Evolutionary conservation across 1,284 basidiomycete species (phyloP).

Genomic region (Ganoderma boninense): DNA sequence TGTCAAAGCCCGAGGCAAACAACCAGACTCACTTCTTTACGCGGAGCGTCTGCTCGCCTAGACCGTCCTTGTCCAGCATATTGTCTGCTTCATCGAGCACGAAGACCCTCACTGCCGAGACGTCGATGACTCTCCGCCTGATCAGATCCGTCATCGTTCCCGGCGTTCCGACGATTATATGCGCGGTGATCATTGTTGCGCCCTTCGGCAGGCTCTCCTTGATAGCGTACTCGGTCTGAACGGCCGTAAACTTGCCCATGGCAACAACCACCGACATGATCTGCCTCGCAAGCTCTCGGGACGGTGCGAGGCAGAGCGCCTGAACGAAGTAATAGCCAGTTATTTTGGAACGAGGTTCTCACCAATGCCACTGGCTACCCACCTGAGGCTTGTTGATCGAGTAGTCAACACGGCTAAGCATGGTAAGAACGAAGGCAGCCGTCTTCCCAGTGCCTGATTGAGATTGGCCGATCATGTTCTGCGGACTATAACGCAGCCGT

Average conservation of each 20-base stretch:
- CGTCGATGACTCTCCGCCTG: constrained; percentile 77
- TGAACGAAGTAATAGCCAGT: constrained; percentile 41
- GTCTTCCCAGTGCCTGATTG: constrained; percentile 99
- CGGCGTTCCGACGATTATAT: constrained; percentile 96
- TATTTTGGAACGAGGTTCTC: neutral
- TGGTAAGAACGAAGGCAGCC: constrained; percentile 97
- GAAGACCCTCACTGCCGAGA: constrained; percentile 88
- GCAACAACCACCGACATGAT: constrained; percentile 95
- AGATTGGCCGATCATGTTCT: constrained; percentile 99
- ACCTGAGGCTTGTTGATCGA: constrained; percentile 87
- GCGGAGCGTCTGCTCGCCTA: constrained; percentile 95
- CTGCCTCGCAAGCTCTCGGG: constrained; percentile 96
- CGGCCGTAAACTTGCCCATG: constrained; percentile 95
- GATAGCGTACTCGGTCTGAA: constrained; percentile 95
- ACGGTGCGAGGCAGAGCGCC: constrained; percentile 94
- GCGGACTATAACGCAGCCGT: constrained; percentile 63
- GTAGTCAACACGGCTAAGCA: constrained; percentile 95
- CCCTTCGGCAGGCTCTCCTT: constrained; percentile 81
- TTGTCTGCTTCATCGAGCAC: constrained; percentile 99
- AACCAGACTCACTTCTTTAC: constrained; percentile 85
- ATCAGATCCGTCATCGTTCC: constrained; percentile 94
- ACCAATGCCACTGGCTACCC: constrained; percentile 30
- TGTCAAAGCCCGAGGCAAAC: constrained; percentile 7
- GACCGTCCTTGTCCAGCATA: constrained; percentile 95
- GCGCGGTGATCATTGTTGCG: constrained; percentile 82